Evolutionary conservation across 164 flowering plant species (phyloP), one percentile per base, ranked within the genome.

Genomic region (Stephania yunnanensis): DNA sequence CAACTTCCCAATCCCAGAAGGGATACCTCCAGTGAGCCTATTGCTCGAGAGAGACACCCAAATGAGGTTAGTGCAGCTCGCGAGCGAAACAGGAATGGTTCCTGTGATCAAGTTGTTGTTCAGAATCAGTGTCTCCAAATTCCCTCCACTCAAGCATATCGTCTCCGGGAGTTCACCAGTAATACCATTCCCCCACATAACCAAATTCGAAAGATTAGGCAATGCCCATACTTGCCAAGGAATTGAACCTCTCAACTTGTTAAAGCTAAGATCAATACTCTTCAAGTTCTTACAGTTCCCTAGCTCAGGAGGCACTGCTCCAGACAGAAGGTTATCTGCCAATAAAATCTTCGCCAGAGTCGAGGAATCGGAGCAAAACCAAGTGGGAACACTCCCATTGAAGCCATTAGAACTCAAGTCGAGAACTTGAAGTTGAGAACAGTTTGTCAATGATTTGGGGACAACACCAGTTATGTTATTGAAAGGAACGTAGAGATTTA

Each of bases 21-120:
- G 97, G 50, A 94, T 90, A 46, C 77, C 80, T 55, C 97, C 98
- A 2, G 82, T 81, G 50, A 94, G 84, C 70, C 73, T 81, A 82
- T 94, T 94, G 84, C 82, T 90, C n/a, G 98, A 83, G 50, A 94
- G 87, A 0, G 97, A 88, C 31, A 94, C 84, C 97, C 98, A 92
- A 17, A 84, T 85, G 75, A 92, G 79, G 36, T 87, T 85, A 10
- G 87, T 85, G 80, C 97, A 94, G 31, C 78, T 84, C 72, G 75
- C 79, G 75, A 94, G 84, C 50, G 92, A 85, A 22, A 45, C 66
- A 1, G 98, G 98, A 67, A 94, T 85, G 7, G 55, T 64, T 25
- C 98, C 98, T 0, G 87, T 80, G 50, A 94, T 78, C 31, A 84
- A 74, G 78, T 94, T 94, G 83, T 92, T 89, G 83, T 94, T 91